Percentiles rank a stretch among this genome's conserved stretches.
Conservation (phyloP, 2,329 filamentous ascomycete genomes). For the Diplodia seriata region DNA sequence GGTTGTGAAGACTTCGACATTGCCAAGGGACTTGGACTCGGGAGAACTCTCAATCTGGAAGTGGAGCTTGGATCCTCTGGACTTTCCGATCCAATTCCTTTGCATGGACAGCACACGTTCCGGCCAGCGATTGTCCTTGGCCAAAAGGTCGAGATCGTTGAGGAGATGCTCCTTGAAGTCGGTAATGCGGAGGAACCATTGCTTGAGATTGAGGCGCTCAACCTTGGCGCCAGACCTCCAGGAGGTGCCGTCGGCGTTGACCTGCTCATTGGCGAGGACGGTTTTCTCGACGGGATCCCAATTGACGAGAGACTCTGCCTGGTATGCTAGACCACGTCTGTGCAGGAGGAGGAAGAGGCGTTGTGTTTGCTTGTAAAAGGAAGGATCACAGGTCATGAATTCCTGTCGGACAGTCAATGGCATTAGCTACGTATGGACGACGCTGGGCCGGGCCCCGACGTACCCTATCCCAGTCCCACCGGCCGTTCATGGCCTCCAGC, state of each 20-base stretch:
- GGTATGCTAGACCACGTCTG: conserved; percentile 78
- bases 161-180: conserved; percentile 76
- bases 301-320: conserved; percentile 83
- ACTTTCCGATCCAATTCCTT: conserved; percentile 86
- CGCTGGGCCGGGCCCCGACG: conserved; percentile 42
- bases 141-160: conserved; percentile 71
- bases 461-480: conserved; percentile 84
- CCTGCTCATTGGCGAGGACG: conserved; percentile 90
- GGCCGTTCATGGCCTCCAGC: conserved; percentile 77
- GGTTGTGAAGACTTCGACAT: conserved; percentile 81
- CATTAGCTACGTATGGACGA: conserved; percentile 39
- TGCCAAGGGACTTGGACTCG: conserved; percentile 49
- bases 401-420: conserved; percentile 62
- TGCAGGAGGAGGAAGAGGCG: conserved; percentile 81
- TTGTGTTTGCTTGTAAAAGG: conserved; percentile 90
- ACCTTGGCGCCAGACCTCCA: conserved; percentile 89
- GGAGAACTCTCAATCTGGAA: conserved; percentile 65
- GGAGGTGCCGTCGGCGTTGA: conserved; percentile 82
- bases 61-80: conserved; percentile 72
- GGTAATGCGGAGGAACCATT: conserved; percentile 91
- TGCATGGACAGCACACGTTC: conserved; percentile 84
- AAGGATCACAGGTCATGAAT: conserved; percentile 80
- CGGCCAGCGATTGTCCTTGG: conserved; percentile 73
- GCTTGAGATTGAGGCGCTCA: conserved; percentile 77
- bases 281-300: conserved; percentile 91